Percentiles rank a stretch among this genome's conserved stretches.
Evolutionary conservation across 805 yeast species (phyloP).

Genomic region (Candida ficus): DNA sequence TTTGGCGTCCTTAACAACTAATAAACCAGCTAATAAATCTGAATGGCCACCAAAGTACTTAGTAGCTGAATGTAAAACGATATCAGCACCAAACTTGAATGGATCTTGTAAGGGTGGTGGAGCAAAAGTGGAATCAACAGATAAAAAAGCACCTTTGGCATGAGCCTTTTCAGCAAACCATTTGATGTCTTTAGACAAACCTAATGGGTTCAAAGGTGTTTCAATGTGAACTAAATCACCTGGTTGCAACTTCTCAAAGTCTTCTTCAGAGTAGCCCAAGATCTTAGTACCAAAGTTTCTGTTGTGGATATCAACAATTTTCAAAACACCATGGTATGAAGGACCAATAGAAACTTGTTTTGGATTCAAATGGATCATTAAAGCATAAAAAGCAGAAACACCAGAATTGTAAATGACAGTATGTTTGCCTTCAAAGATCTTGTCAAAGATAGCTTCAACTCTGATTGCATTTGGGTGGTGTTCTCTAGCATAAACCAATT

Average conservation of each 20-base stretch:
- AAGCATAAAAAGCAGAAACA: constrained; percentile 72
- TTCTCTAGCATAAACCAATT: constrained; percentile 62
- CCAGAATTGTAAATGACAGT: constrained; percentile 76
- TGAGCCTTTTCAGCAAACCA: constrained; percentile 70
- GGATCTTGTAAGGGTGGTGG: constrained; percentile 91
- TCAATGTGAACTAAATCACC: constrained; percentile 84
- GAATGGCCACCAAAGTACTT: constrained; percentile 96
- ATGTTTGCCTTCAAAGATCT: constrained; percentile 51
- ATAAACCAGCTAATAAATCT: constrained; percentile 77
- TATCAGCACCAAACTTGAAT: constrained; percentile 77
- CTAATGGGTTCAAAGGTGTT: constrained; percentile 85
- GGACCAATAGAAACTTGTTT: constrained; percentile 68
- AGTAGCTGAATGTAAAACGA: constrained; percentile 90
- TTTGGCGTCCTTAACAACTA: constrained; percentile 55
- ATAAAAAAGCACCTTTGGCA: constrained; percentile 62
- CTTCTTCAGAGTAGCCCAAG: constrained; percentile 39
- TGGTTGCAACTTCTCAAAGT: constrained; percentile 40
- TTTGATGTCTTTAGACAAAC: constrained; percentile 56
- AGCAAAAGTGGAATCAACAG: constrained; percentile 87
- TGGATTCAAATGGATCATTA: constrained; percentile 66
- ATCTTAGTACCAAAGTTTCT: constrained; percentile 55
- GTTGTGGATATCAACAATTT: constrained; percentile 56
- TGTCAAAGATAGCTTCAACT: constrained; percentile 59
- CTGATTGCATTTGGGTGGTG: constrained; percentile 69
- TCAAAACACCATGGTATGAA: constrained; percentile 83